Conservation (phyloP, 208 protist species). For the Blastocrithidia nonstop region DNA sequence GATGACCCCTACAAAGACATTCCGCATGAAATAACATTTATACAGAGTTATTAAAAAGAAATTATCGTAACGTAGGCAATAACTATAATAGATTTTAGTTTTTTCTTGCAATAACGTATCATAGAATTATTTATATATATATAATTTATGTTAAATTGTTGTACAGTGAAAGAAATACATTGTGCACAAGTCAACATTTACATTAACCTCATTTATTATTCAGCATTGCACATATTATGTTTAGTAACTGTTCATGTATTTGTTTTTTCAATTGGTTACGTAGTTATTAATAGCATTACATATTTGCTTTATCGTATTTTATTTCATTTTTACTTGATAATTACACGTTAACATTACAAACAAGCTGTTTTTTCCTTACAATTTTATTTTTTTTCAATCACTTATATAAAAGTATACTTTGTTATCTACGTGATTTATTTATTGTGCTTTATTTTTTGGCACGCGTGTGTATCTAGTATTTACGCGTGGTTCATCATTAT, state of each 20-base stretch:
- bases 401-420: background rate
- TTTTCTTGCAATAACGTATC: background rate
- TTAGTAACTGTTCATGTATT: background rate
- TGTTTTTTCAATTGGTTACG: background rate
- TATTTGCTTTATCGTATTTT: background rate
- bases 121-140: background rate
- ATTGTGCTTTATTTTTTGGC: conserved; percentile 1
- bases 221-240: background rate
- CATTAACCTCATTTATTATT: background rate
- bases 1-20: no score
- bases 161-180: background rate
- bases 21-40: no score
- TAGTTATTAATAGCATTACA: background rate
- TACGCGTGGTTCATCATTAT: background rate
- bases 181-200: no score
- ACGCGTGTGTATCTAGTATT: background rate
- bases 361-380: background rate
- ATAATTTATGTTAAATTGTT: background rate
- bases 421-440: conserved; percentile 7
- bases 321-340: conserved; percentile 1
- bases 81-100: conserved; percentile 2
- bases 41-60: no score
- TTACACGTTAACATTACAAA: background rate
- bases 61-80: no score
- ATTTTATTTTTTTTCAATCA: background rate